Conservation (phyloP, 1,284 basidiomycete genomes). For the Athelia psychrophila region DNA sequence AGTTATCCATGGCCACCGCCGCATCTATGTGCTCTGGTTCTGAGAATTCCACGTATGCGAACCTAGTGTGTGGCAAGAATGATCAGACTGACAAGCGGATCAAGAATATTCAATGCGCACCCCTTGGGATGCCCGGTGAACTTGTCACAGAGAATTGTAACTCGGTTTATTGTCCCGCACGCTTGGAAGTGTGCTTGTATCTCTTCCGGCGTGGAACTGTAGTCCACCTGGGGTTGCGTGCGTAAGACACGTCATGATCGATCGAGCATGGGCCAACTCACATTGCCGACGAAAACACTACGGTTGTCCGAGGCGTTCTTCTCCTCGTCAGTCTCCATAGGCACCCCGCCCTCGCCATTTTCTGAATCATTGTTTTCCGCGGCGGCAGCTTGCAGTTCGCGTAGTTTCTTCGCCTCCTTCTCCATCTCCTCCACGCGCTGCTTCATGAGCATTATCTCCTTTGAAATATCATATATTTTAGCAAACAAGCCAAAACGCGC, state of each 20-base stretch:
- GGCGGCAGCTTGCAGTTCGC: slow-evolving; percentile 89
- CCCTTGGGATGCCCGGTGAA: slow-evolving; percentile 99
- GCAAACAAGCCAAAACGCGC: slow-evolving; percentile 1
- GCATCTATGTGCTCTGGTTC: slow-evolving; percentile 92
- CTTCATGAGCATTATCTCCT: slow-evolving; percentile 89
- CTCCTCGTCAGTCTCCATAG: slow-evolving; percentile 77
- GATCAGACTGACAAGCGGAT: slow-evolving; percentile 4
- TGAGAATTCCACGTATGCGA: slow-evolving; percentile 98
- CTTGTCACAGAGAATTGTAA: slow-evolving; percentile 99
- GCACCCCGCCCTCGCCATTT: slow-evolving; percentile 36
- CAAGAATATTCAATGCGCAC: slow-evolving; percentile 44
- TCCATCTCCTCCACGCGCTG: slow-evolving; percentile 93
- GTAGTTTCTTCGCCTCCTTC: slow-evolving; percentile 82
- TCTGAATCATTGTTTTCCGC: slow-evolving; percentile 52
- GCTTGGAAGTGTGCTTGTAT: slow-evolving; percentile 97
- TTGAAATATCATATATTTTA: slow-evolving; percentile 12
- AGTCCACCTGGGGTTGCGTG: slow-evolving; percentile 78
- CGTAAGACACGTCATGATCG: slow-evolving; percentile 7
- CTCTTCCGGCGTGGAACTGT: slow-evolving; percentile 96
- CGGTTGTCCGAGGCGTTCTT: slow-evolving; percentile 78
- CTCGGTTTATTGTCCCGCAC: slow-evolving; percentile 97
- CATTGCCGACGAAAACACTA: slow-evolving; percentile 97
- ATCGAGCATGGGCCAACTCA: slow-evolving; percentile 38
- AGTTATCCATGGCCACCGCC: slow-evolving; percentile 94
- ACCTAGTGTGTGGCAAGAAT: slow-evolving; percentile 46